Percentiles rank a stretch among this genome's conserved stretches.
phyloP scores from a whole-genome alignment of 768 basidiomycete species.

The Lactifluus hygrophoroides region DNA sequence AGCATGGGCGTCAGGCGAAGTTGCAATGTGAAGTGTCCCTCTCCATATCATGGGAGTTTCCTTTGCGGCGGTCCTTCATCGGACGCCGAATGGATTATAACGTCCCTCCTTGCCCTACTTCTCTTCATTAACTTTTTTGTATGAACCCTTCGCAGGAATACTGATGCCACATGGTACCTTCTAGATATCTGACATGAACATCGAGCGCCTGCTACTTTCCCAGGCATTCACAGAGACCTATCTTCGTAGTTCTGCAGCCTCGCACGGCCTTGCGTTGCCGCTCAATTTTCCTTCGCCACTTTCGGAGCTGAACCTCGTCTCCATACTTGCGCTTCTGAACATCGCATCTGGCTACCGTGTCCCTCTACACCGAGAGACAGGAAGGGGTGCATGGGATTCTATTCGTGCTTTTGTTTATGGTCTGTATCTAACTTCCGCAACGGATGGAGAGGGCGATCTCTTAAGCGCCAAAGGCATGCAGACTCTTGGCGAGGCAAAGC shows the following conservation, averaged over 20 bases:
- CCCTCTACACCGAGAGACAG: constrained; percentile 60
- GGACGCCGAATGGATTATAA: background rate
- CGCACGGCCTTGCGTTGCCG: constrained; percentile 68
- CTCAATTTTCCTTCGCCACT: constrained; percentile 66
- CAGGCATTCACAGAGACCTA: constrained; percentile 56
- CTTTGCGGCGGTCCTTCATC: background rate
- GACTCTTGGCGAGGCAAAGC: constrained; percentile 40
- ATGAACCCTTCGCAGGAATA: background rate
- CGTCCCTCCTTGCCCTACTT: constrained; percentile 1
- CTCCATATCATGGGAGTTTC: background rate
- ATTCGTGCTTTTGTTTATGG: constrained; percentile 68
- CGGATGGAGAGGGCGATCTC: constrained; percentile 44
- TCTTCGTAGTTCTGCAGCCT: constrained; percentile 44
- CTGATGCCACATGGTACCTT: constrained; percentile 1
- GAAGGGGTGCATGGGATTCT: constrained; percentile 78
- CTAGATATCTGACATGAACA: constrained; percentile 50
- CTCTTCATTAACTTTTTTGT: background rate
- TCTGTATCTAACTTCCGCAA: constrained; percentile 57
- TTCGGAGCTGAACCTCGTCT: constrained; percentile 77
- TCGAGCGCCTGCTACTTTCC: constrained; percentile 56
- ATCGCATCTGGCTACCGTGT: constrained; percentile 77
- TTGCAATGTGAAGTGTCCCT: background rate
- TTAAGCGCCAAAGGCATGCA: constrained; percentile 64
- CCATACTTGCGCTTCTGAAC: constrained; percentile 69
- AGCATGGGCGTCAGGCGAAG: background rate